Conservation (phyloP, 1,139 yeast species). For the Suhomyces ambrosiae region DNA sequence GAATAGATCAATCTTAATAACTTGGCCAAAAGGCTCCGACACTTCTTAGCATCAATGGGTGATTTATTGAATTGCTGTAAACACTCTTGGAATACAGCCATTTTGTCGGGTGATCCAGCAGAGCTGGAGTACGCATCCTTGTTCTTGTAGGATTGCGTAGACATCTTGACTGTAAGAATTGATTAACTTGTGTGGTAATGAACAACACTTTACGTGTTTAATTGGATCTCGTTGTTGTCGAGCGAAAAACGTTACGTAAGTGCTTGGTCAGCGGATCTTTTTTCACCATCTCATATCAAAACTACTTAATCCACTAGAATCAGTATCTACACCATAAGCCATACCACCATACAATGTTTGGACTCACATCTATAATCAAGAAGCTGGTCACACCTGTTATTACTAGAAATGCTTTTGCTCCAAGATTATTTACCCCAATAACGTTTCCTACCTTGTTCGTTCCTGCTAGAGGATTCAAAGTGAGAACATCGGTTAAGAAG, state of each 20-base stretch:
- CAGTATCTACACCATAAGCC: neutral
- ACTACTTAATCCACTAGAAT: neutral
- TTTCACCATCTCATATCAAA: slow-evolving; percentile 1
- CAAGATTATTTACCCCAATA: slow-evolving; percentile 17
- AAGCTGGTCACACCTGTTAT: slow-evolving; percentile 19
- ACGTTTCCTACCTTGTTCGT: slow-evolving; percentile 12
- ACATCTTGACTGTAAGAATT: slow-evolving; percentile 47
- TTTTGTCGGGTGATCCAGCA: slow-evolving; percentile 73
- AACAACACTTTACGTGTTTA: slow-evolving; percentile 12
- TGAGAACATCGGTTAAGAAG: slow-evolving; percentile 81
- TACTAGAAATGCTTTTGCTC: slow-evolving; percentile 15
- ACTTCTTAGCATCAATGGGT: slow-evolving; percentile 85
- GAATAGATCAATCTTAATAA: slow-evolving; percentile 71
- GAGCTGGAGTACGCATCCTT: slow-evolving; percentile 67
- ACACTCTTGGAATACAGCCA: slow-evolving; percentile 97
- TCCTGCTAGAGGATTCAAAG: slow-evolving; percentile 33
- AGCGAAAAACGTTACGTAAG: slow-evolving; percentile 7
- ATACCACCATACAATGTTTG: too few species aligned
- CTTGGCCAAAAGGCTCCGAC: slow-evolving; percentile 76
- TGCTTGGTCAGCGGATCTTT: neutral
- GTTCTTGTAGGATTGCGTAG: slow-evolving; percentile 80
- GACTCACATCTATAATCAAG: slow-evolving; percentile 21
- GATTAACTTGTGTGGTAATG: slow-evolving; percentile 3
- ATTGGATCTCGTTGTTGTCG: slow-evolving; percentile 13
- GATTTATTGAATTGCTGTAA: slow-evolving; percentile 89